Evolutionary conservation across 106 monocot genomes (phyloP).

Genomic region (Allium sativum): DNA sequence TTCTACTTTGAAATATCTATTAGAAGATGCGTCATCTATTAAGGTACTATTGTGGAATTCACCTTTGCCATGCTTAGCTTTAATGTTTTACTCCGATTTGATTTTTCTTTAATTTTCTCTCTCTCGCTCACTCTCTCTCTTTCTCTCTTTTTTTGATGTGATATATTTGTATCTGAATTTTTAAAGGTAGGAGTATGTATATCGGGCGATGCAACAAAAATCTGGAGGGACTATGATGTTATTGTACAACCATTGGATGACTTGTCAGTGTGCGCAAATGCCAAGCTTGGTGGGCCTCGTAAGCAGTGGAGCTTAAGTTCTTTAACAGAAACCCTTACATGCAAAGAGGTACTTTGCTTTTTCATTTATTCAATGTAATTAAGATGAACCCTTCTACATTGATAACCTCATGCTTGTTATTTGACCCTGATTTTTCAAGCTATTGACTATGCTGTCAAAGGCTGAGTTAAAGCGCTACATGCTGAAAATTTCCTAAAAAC

Average conservation of each 20-base stretch:
- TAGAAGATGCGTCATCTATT: slow-evolving; percentile 53
- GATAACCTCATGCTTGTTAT: no score
- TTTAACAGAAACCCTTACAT: slow-evolving; percentile 65
- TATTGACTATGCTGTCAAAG: no score
- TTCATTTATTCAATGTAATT: neutral
- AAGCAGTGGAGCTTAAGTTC: slow-evolving; percentile 67
- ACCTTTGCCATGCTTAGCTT: neutral
- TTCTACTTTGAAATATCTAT: slow-evolving; percentile 39
- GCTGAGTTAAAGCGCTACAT: no score
- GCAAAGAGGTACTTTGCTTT: slow-evolving; percentile 47
- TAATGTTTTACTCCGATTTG: neutral
- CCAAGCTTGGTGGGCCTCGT: slow-evolving; percentile 43
- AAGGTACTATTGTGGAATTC: slow-evolving; percentile 36
- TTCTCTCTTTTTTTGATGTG: neutral
- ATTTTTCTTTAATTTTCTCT: neutral
- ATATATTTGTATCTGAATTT: neutral
- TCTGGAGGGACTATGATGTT: slow-evolving; percentile 63
- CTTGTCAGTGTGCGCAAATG: slow-evolving; percentile 70
- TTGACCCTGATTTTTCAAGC: no score
- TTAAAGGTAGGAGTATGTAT: slow-evolving; percentile 76
- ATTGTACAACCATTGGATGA: slow-evolving; percentile 47
- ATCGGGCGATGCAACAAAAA: slow-evolving; percentile 65
- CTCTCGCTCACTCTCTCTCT: neutral
- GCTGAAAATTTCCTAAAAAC: no score
- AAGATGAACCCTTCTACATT: no score